Evolutionary conservation across 2,329 filamentous ascomycete species (phyloP), one percentile per base, ranked within the genome.

Genomic region (Cordyceps cicadae): DNA sequence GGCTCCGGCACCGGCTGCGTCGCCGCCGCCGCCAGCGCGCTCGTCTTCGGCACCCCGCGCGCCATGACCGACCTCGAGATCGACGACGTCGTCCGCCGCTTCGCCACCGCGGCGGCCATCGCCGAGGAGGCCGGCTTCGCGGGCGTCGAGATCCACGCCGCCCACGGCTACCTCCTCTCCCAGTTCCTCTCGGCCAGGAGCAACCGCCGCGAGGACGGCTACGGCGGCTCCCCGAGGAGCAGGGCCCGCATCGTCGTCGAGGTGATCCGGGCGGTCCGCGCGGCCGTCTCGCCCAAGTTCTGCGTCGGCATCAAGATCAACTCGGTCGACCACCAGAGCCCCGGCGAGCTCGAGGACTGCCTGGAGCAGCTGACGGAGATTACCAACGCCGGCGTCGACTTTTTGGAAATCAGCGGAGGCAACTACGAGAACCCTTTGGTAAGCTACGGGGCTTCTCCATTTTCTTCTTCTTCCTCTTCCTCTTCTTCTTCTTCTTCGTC

Each of bases 331-430:
- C 80, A 81, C 64, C 81, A 84, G 63, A 70, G 74, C 2, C 68
- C 70, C 4, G 70, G 72, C 63, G 72, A 72, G 55, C 65, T 83
- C 21, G 70, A 78, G 11, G 84, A 84, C 14, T 81, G 78, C 41
- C 71, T 88, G 45, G 78, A 82, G 61, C 86, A 89, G 67, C 74
- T 87, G 11, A 70, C 74, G n/a, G 67, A 75, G 19, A 77, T 86
- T 5, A 70, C 70, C 0, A 72, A 71, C 5, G 76, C 75, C 45
- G 81, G 74, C 5, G 71, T 89, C 1, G 87, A 90, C 70, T 89
- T 88, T 64, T 71, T 90, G 2, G 87, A 90, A 70, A 79, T 90
- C 29, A 84, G 80, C 19, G 87, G 87, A 0, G 87, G 87, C 0
- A 81, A 70, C 0, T 86, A 81, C 64, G 81, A 86, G 65, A 70